Percentiles rank a stretch among this genome's conserved stretches.
Evolutionary conservation across 2,329 filamentous ascomycete genomes (phyloP).

Genomic region (Hymenoscyphus linearis): DNA sequence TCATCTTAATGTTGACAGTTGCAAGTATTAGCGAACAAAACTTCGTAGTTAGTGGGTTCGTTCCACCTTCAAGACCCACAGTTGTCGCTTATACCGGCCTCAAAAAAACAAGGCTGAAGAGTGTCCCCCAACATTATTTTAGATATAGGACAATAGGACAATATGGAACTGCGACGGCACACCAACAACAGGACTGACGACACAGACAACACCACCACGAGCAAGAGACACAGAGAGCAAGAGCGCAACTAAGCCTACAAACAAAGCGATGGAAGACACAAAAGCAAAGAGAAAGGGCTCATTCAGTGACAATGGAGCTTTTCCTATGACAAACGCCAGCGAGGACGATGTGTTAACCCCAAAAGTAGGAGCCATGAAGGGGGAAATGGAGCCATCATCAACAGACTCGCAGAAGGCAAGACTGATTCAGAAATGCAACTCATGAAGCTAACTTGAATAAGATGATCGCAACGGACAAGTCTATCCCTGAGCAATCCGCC

Average conservation of each 20-base stretch:
- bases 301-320: background rate
- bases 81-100: background rate
- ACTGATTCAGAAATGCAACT: background rate
- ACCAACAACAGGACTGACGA: background rate
- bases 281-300: background rate
- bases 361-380: background rate
- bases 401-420: background rate
- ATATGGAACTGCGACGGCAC: background rate
- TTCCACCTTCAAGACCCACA: background rate
- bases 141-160: background rate
- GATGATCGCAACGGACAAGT: background rate
- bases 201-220: background rate
- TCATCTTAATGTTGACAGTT: background rate
- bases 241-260: background rate
- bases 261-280: background rate
- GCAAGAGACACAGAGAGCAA: too few relatives aligned
- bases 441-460: background rate
- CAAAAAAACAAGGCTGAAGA: background rate
- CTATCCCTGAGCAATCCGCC: background rate
- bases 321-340: background rate
- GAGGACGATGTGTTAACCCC: background rate
- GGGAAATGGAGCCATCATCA: background rate
- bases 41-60: background rate
- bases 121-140: background rate
- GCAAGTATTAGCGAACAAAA: background rate